Conservation (phyloP, 805 yeast genomes). For the Limtongia smithiae region DNA sequence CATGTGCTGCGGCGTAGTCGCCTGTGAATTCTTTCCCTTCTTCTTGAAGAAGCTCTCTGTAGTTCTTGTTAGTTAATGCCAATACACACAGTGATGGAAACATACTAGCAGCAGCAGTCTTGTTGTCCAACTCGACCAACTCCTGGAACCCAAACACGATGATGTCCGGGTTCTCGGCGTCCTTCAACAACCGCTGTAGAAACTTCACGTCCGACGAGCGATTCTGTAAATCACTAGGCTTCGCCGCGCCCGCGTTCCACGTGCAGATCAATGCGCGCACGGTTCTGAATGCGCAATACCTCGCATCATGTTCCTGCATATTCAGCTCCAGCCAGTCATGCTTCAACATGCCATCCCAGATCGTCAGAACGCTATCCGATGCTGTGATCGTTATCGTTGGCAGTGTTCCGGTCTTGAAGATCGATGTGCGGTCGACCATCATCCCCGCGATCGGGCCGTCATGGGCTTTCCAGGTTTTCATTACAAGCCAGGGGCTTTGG, state of each 20-base stretch:
- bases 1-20: constrained; percentile 32
- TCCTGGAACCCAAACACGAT: constrained; percentile 87
- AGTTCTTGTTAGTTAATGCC: constrained; percentile 43
- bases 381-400: constrained; percentile 33
- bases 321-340: constrained; percentile 36
- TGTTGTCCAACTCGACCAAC: constrained; percentile 79
- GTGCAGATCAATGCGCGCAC: constrained; percentile 38
- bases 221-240: constrained; percentile 35
- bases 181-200: constrained; percentile 30
- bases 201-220: constrained; percentile 27
- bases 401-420: constrained; percentile 26
- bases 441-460: constrained; percentile 30
- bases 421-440: constrained; percentile 23
- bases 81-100: neutral
- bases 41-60: constrained; percentile 42
- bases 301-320: constrained; percentile 32
- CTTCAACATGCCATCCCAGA: constrained; percentile 39
- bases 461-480: constrained; percentile 41
- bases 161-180: constrained; percentile 54
- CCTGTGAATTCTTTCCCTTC: constrained; percentile 49
- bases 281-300: constrained; percentile 32
- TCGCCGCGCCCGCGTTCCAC: constrained; percentile 44
- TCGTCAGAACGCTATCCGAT: constrained; percentile 29
- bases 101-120: constrained; percentile 65
- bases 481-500: constrained; percentile 36